A percentile compares a stretch with the other conserved stretches of the same genome.
Evolutionary conservation across 108 stramenopile genomes (phyloP).

Genomic region (Conticribra guillardii): DNA sequence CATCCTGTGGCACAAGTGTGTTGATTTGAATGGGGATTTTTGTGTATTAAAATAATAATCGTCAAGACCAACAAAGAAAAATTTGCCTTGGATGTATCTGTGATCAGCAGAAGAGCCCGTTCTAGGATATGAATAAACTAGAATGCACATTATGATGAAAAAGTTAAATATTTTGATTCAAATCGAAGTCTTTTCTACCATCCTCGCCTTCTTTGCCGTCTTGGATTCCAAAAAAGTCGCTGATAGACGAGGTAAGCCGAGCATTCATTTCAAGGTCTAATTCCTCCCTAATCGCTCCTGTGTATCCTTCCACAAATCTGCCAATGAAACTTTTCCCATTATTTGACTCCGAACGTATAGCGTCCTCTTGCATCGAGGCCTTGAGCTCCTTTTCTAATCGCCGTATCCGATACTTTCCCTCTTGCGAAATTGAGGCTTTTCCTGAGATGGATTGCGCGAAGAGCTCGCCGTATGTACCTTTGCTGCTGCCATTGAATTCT

Average conservation of each 20-base stretch:
- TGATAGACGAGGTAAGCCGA: constrained; percentile 69
- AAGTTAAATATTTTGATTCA: too few relatives aligned
- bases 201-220: constrained; percentile 25
- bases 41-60: too few relatives aligned
- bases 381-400: constrained; percentile 46
- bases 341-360: constrained; percentile 15
- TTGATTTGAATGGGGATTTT: too few relatives aligned
- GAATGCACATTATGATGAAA: too few relatives aligned
- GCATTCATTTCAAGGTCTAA: constrained; percentile 61
- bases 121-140: too few relatives aligned
- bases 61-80: too few relatives aligned
- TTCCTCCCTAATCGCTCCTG: constrained; percentile 60
- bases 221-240: constrained; percentile 76
- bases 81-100: too few relatives aligned
- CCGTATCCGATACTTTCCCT: constrained; percentile 39
- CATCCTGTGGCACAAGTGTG: too few relatives aligned
- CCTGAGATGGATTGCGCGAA: constrained; percentile 18
- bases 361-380: constrained; percentile 36
- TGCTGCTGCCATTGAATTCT: background rate
- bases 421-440: constrained; percentile 34
- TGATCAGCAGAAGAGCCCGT: too few relatives aligned
- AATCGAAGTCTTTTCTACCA: too few relatives aligned
- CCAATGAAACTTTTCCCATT: constrained; percentile 68
- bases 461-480: constrained; percentile 10
- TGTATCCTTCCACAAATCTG: constrained; percentile 87